Evolutionary conservation across 768 basidiomycete species (phyloP).

Genomic region (Leucocoprinus leucothites): DNA sequence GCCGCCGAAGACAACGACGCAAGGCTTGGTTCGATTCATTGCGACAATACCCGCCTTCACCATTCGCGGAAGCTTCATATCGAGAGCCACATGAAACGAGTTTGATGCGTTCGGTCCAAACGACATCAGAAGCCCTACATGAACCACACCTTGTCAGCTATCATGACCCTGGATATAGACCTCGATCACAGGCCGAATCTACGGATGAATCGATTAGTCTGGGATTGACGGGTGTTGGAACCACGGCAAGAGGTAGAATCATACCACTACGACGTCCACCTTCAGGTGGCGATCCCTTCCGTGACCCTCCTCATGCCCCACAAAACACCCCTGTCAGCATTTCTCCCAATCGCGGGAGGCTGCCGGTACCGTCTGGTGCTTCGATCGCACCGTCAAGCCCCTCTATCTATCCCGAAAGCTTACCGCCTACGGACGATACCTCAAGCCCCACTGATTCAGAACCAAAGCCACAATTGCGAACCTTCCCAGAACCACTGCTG

Average conservation of each 20-base stretch:
- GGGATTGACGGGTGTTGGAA: slow-evolving; percentile 6
- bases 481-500: slow-evolving; percentile 5
- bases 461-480: not conserved
- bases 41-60: slow-evolving; percentile 28
- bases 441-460: slow-evolving; percentile 16
- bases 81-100: slow-evolving; percentile 3
- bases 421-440: slow-evolving; percentile 33
- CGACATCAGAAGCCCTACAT: slow-evolving; percentile 20
- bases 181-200: not conserved
- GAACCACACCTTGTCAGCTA: slow-evolving; percentile 9
- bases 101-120: slow-evolving; percentile 28
- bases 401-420: slow-evolving; percentile 46
- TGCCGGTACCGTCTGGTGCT: not conserved
- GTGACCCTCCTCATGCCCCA: slow-evolving; percentile 22
- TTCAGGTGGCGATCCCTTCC: slow-evolving; percentile 31
- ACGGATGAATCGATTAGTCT: not conserved
- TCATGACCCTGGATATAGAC: not conserved
- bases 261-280: slow-evolving; percentile 5
- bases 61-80: slow-evolving; percentile 9
- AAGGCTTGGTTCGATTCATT: slow-evolving; percentile 34
- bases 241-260: not conserved
- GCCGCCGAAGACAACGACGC: slow-evolving; percentile 34
- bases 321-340: slow-evolving; percentile 15
- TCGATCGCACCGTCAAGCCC: slow-evolving; percentile 44
- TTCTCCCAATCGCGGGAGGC: not conserved